Base-by-base conservation (phyloP, 208 protist species). In the Leishmania gerbilli region DNA sequence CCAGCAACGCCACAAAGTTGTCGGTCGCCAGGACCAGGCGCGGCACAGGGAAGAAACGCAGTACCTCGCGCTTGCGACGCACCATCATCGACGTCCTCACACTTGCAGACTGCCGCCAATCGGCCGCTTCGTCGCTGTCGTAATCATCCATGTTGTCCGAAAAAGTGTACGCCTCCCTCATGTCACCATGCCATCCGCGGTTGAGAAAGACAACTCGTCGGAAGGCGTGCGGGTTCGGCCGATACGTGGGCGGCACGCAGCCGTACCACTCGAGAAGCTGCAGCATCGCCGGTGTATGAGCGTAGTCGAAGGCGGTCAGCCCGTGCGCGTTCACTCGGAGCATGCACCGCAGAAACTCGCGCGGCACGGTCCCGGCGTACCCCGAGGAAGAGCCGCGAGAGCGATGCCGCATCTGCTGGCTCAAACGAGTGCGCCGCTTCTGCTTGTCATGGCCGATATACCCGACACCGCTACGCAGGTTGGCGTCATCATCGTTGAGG, bases 241-340 rank as follows among this genome's bases (percentile, higher is more conserved):
- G 88, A 78, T 96, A 96, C 34, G 90, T 89, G 5, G 93, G 93
- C 37, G 93, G 91, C 58, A 95, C 90, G 75, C 93, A 96, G 31
- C 93, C 91, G 78, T 94, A 96, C 77, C 89, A 88, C 82, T 90
- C 79, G 42, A 96, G 84, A 47, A 96, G 72, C 79, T 90, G 85
- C 49, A 96, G 80, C 93, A 96, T 95, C 19, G 85, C 82, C 34
- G 90, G 84, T 34, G 90, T 92, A 42, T 86, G 89, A 0, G 93
- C 91, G 78, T 96, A 96, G 88, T 96, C 93, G 80, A 96, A 95
- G 2, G 93, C 84, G 49, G 93, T 91, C 27, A 96, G 87, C 15
- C 93, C 93, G 77, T 94, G 85, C 21, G 87, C 84, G 79, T 96
- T 96, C 37, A 83, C 82, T n/a, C 83, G 85, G 31, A 96, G 81